Evolutionary conservation across 345 rosid genomes (phyloP).

Genomic region (Arabidopsis arenosa): DNA sequence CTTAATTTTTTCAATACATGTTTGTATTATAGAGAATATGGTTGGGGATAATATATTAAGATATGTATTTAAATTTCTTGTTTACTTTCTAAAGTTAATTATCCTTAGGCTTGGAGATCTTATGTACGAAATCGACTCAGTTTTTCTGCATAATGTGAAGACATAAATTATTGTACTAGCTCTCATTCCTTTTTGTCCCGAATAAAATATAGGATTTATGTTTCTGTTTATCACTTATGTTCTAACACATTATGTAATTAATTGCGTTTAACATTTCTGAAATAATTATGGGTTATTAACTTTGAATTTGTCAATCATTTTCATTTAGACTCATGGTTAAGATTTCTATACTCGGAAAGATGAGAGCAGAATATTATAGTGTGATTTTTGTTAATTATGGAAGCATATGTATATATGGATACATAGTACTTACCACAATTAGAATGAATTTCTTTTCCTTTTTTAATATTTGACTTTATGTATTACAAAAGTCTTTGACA

Average conservation of each 20-base stretch:
- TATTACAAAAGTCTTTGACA: slow-evolving; percentile 28
- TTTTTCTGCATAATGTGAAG: slow-evolving; percentile 2
- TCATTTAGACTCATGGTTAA: neutral
- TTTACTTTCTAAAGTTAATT: neutral
- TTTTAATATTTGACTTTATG: slow-evolving; percentile 7
- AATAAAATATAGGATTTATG: neutral
- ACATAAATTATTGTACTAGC: neutral
- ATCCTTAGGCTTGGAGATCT: slow-evolving; percentile 12
- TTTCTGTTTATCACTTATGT: neutral
- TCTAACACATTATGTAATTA: neutral
- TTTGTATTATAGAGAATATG: neutral
- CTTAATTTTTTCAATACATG: neutral
- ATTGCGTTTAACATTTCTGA: neutral
- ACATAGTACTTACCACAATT: slow-evolving; percentile 43
- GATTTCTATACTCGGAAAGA: neutral
- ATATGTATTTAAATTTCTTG: neutral
- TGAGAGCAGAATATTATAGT: neutral
- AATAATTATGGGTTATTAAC: slow-evolving; percentile 1
- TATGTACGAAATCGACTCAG: slow-evolving; percentile 13
- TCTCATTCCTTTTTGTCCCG: too few species aligned
- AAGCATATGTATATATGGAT: slow-evolving; percentile 23
- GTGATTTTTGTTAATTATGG: slow-evolving; percentile 12
- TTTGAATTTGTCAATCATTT: neutral
- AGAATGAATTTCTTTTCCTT: slow-evolving; percentile 22
- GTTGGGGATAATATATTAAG: neutral